Evolutionary conservation across 495 filamentous ascomycete genomes (phyloP).

Genomic region (Trichoderma reesei): DNA sequence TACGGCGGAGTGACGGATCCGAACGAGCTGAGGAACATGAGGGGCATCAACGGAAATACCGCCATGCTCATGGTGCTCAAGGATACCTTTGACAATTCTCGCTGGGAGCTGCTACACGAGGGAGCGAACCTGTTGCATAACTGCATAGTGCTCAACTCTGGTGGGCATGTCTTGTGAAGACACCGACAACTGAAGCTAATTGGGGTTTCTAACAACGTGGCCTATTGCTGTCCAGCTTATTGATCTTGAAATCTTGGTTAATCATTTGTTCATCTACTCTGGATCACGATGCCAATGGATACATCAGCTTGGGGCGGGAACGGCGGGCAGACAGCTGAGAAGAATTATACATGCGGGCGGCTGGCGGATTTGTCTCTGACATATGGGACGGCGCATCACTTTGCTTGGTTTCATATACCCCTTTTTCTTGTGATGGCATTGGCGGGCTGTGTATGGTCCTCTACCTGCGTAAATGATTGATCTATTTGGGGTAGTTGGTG

Average conservation of each 20-base stretch:
- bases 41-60: slow-evolving; percentile 71
- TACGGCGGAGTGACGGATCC: slow-evolving; percentile 70
- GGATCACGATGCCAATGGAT: neutral
- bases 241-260: neutral
- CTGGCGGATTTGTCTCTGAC: slow-evolving; percentile 2
- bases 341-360: neutral
- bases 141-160: slow-evolving; percentile 52
- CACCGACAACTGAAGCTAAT: too few relatives aligned
- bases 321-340: neutral
- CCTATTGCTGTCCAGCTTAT: neutral
- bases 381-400: slow-evolving; percentile 5
- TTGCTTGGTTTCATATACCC: neutral
- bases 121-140: slow-evolving; percentile 70
- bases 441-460: neutral
- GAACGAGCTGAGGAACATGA: slow-evolving; percentile 66
- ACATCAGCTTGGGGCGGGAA: neutral
- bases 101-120: slow-evolving; percentile 89
- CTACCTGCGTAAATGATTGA: neutral
- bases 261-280: neutral
- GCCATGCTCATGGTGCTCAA: slow-evolving; percentile 75
- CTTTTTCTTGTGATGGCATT: neutral
- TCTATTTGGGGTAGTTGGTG: too few relatives aligned
- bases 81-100: slow-evolving; percentile 67
- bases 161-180: slow-evolving; percentile 18
- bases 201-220: neutral